phyloP scores from a whole-genome alignment of 1,139 yeast genomes.

The Scheffersomyces lignicola region DNA sequence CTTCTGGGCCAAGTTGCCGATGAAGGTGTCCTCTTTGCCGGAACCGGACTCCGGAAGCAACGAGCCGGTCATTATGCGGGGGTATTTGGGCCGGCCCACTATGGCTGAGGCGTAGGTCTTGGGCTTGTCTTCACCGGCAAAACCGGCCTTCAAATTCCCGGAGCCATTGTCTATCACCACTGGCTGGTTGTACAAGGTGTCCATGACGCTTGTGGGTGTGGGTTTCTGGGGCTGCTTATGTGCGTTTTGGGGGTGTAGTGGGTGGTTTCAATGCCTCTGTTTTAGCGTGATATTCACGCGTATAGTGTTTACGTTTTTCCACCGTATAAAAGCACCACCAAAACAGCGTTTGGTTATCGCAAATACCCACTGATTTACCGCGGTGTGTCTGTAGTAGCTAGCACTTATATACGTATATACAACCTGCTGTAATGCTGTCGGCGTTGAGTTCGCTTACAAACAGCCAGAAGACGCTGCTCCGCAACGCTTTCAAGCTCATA shows the following conservation, averaged over 20 bases:
- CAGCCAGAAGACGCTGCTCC: slow-evolving; percentile 43
- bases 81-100: slow-evolving; percentile 82
- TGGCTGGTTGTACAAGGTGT: slow-evolving; percentile 67
- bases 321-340: too few relatives aligned
- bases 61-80: slow-evolving; percentile 83
- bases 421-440: too few relatives aligned
- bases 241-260: background rate
- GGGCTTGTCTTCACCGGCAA: slow-evolving; percentile 90
- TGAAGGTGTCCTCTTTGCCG: slow-evolving; percentile 44
- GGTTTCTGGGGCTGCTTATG: background rate
- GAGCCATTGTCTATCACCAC: slow-evolving; percentile 94
- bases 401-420: too few relatives aligned
- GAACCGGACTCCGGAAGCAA: slow-evolving; percentile 38
- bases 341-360: too few relatives aligned
- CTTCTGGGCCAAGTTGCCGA: slow-evolving; percentile 75
- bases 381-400: too few relatives aligned
- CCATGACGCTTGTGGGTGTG: too few relatives aligned
- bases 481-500: slow-evolving; percentile 59
- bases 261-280: background rate
- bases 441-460: slow-evolving; percentile 40
- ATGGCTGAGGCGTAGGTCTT: slow-evolving; percentile 51
- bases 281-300: background rate
- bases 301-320: too few relatives aligned
- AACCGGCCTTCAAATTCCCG: slow-evolving; percentile 83
- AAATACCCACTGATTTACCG: too few relatives aligned